Base-by-base conservation (phyloP, 441 rosid species). In the Adansonia grandidieri region DNA sequence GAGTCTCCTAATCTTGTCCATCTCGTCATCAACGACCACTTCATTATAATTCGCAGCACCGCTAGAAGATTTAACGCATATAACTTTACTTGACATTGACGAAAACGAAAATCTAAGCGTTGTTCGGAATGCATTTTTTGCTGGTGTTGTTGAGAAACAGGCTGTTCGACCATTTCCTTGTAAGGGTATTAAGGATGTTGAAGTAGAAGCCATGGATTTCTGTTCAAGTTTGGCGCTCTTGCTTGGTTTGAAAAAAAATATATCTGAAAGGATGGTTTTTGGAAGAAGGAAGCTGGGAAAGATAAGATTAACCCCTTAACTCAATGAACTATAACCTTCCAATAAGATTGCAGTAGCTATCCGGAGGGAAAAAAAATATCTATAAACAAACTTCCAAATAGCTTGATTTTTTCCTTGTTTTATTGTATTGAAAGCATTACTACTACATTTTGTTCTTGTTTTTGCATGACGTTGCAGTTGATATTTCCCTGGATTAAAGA, bases 1-100 rank as follows among this genome's bases (percentile, higher is more conserved):
- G 51, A 95, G 92, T 85, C 98, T 85, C 79, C 89, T 84, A 6
- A 95, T 90, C 86, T 76, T 85, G 78, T 91, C 95, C 86, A 88
- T 88, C 53, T 93, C 98, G 45, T 93, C 98, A 20, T 92, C 90
- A 1, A 86, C 44, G 17, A 84, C 80, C 50, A 79, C 85, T 72
- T 86, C 89, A 67, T 80, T 79, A 69, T 86, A 79, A 67, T 84
- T 90, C 5, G 86, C 61, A 0, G 85, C 75, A 13, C 73, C 65
- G 37, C 77, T 70, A 3, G 85, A 84, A 60, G 86, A 84, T 78
- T 81, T 85, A 15, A 84, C 62, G 47, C 70, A 47, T 48, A 53
- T 17, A 20, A 61, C 11, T 82, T 75, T 82, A 20, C 6, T 78
- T 2, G 63, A 56, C 17, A 74, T 45, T 13, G 62, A 20, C 1